These are phyloP conservation scores for Cladorrhinum sp. DNA, from an alignment of 2,329 filamentous ascomycete genomes.

Conservation along the genomic window DNA sequence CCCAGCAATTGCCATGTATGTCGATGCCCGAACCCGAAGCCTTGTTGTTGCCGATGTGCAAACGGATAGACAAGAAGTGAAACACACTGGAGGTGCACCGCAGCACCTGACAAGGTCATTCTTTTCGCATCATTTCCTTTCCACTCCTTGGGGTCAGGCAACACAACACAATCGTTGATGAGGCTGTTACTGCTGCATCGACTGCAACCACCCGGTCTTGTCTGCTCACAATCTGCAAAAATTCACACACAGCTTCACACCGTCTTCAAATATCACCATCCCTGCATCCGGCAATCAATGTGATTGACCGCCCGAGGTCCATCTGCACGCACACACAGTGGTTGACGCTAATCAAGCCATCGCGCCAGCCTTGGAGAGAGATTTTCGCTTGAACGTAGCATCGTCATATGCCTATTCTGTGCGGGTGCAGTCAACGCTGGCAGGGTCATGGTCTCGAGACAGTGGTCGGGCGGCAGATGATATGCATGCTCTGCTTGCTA, in stretches of 20 bases:
- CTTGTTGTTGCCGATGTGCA: slow-evolving; percentile 12
- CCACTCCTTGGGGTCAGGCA: slow-evolving; percentile 1
- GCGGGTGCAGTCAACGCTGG: slow-evolving; percentile 13
- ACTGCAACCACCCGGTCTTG: slow-evolving; percentile 12
- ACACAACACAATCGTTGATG: background rate
- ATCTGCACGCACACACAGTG: slow-evolving; percentile 3
- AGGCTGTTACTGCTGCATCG: slow-evolving; percentile 14
- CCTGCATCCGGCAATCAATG: slow-evolving; percentile 10
- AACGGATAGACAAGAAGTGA: slow-evolving; percentile 23
- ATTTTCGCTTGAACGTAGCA: slow-evolving; percentile 13
- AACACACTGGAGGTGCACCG: slow-evolving; percentile 20
- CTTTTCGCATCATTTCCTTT: slow-evolving; percentile 9
- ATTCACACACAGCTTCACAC: background rate
- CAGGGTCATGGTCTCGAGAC: slow-evolving; percentile 26
- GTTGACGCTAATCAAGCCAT: background rate
- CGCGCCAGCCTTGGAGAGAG: background rate
- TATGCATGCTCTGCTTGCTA: slow-evolving; percentile 32
- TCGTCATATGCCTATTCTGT: slow-evolving; percentile 3
- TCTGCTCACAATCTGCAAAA: slow-evolving; percentile 7
- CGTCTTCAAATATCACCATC: background rate
- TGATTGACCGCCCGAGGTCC: slow-evolving; percentile 14
- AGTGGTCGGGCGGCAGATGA: slow-evolving; percentile 24
- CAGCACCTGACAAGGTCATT: slow-evolving; percentile 23
- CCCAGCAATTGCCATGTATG: slow-evolving; percentile 13
- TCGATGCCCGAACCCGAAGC: slow-evolving; percentile 25